Percentiles rank a stretch among this genome's conserved stretches.
Evolutionary conservation across 805 yeast species (phyloP).

Genomic region (Nakazawaea molendinolei): DNA sequence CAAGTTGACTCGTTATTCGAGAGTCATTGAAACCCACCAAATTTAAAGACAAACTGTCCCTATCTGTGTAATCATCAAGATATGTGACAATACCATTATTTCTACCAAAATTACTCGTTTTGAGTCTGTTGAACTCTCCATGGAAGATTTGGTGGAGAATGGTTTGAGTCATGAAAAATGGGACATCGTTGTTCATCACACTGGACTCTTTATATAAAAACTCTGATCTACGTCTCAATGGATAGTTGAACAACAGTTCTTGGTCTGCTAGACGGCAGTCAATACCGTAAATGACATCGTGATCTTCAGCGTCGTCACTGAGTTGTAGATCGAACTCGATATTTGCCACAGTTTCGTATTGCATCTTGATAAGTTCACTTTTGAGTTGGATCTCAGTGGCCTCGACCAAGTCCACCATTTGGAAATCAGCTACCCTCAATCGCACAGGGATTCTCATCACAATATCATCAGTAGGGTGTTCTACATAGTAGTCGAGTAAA

Average conservation of each 20-base stretch:
- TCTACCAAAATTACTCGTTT: slow-evolving; percentile 18
- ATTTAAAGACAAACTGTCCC: slow-evolving; percentile 12
- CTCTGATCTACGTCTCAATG: slow-evolving; percentile 18
- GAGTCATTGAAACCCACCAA: no score
- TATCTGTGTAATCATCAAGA: slow-evolving; percentile 1
- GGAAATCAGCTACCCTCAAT: slow-evolving; percentile 35
- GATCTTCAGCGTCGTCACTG: slow-evolving; percentile 11
- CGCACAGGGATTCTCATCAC: slow-evolving; percentile 36
- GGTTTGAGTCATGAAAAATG: slow-evolving; percentile 39
- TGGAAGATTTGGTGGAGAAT: slow-evolving; percentile 23
- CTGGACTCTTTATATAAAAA: slow-evolving; percentile 29
- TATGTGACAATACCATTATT: not conserved
- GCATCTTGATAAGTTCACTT: slow-evolving; percentile 25
- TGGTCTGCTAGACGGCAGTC: slow-evolving; percentile 15
- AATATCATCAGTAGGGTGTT: slow-evolving; percentile 35
- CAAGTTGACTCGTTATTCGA: not conserved
- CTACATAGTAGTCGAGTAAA: slow-evolving; percentile 18
- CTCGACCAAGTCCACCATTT: slow-evolving; percentile 60
- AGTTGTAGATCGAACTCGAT: slow-evolving; percentile 17
- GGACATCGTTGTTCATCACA: slow-evolving; percentile 42
- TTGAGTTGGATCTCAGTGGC: slow-evolving; percentile 46
- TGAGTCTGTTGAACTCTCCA: slow-evolving; percentile 20
- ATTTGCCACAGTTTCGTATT: slow-evolving; percentile 15
- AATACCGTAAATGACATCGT: slow-evolving; percentile 9
- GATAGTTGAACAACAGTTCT: slow-evolving; percentile 24